Percentiles rank a stretch among this genome's conserved stretches.
These are phyloP conservation scores for Protomyces pachydermus DNA, from an alignment of 1,139 yeast genomes.

Conservation along the genomic window DNA sequence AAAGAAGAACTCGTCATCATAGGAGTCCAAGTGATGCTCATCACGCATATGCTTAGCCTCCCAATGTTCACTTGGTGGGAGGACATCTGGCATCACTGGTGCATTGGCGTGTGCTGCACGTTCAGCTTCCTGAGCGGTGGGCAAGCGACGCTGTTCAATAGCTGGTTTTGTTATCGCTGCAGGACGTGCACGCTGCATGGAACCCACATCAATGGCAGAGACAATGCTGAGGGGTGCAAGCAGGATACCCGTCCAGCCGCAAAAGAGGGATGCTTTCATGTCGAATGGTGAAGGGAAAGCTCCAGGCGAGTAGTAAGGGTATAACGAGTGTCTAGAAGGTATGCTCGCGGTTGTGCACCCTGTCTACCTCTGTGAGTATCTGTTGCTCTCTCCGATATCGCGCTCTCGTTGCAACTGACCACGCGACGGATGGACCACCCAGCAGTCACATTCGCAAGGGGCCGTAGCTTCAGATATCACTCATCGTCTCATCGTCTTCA, in stretches of 20 bases:
- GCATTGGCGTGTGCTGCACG: neutral
- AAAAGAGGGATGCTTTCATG: neutral
- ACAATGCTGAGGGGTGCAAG: neutral
- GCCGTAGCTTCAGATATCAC: neutral
- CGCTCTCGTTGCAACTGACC: too few relatives aligned
- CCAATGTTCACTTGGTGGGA: conserved; percentile 8
- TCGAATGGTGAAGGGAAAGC: neutral
- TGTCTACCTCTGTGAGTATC: too few relatives aligned
- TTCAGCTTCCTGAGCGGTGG: neutral
- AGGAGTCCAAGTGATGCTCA: conserved; percentile 21
- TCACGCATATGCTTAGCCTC: conserved; percentile 23
- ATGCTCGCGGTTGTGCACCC: too few relatives aligned
- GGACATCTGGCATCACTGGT: neutral
- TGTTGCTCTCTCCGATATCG: too few relatives aligned
- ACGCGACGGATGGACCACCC: too few relatives aligned
- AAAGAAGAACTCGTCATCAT: conserved; percentile 49
- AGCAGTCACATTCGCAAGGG: neutral
- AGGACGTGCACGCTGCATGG: neutral
- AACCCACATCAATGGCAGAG: neutral
- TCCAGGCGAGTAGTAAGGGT: too few relatives aligned
- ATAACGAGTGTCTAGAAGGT: too few relatives aligned
- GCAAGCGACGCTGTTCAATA: neutral
- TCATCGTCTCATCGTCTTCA: neutral
- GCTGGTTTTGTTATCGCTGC: too few relatives aligned
- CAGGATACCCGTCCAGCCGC: neutral